Conservation (phyloP, 371 early-diverging fungal species). For the Mortierella sp. region DNA sequence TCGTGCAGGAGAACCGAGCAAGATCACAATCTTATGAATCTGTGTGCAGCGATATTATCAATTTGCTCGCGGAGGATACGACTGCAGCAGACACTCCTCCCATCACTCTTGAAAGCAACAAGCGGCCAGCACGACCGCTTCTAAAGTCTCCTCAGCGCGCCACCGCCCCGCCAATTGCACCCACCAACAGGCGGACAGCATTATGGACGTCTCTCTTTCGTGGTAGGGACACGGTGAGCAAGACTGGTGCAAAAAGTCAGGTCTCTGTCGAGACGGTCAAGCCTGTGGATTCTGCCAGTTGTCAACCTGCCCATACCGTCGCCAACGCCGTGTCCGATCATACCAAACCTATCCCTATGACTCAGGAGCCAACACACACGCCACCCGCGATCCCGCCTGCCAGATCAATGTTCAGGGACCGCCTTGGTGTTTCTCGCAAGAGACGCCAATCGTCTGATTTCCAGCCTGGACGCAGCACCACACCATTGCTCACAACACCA, state of each 20-base stretch:
- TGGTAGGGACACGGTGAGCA: not conserved
- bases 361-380: not conserved
- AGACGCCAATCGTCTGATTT: conserved; percentile 34
- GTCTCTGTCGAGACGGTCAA: not conserved
- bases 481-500: not conserved
- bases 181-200: not conserved
- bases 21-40: not conserved
- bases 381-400: not conserved
- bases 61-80: not conserved
- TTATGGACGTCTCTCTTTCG: not conserved
- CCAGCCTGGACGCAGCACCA: conserved; percentile 7
- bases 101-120: not conserved
- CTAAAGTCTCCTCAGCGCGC: not conserved
- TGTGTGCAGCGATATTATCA: not conserved
- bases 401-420: conserved; percentile 9
- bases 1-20: not conserved
- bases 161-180: not conserved
- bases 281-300: not conserved
- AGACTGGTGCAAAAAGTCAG: not conserved
- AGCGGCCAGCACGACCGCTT: not conserved
- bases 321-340: not conserved
- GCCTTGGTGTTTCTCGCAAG: conserved; percentile 35
- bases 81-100: not conserved
- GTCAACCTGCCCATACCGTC: not conserved
- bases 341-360: not conserved